Evolutionary conservation across 345 rosid genomes (phyloP).

Genomic region (Turritis glabra): DNA sequence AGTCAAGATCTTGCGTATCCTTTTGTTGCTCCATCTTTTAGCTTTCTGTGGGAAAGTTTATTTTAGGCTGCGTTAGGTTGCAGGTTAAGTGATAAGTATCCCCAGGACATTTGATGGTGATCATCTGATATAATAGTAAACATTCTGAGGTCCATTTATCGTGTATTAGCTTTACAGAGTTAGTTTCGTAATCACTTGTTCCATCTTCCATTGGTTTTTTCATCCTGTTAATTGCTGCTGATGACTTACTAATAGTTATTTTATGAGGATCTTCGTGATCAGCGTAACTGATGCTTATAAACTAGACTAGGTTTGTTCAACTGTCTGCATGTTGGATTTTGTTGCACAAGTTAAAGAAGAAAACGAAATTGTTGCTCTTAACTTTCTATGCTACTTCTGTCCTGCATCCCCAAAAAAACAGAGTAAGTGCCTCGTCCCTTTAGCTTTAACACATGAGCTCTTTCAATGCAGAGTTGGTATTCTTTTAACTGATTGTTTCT

Average conservation of each 20-base stretch:
- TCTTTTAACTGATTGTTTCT: conserved; percentile 1
- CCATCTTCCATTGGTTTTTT: not conserved
- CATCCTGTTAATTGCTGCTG: not conserved
- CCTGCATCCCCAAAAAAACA: conserved; percentile 27
- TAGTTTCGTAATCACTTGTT: not conserved
- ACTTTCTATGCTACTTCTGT: conserved; percentile 25
- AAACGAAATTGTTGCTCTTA: conserved; percentile 36
- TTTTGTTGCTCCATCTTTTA: conserved; percentile 29
- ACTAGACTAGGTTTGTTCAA: not conserved
- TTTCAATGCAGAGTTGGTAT: not conserved
- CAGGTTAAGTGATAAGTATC: not conserved
- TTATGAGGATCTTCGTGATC: not conserved
- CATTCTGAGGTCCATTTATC: not conserved
- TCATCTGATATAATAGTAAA: not conserved
- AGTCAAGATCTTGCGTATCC: conserved; percentile 75
- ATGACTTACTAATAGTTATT: not conserved
- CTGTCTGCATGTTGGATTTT: not conserved
- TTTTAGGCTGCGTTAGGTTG: not conserved
- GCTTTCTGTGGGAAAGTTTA: not conserved
- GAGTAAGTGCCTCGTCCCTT: conserved; percentile 43
- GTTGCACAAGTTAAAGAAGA: conserved; percentile 7
- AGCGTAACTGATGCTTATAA: not conserved
- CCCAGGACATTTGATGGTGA: not conserved
- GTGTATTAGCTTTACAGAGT: not conserved
- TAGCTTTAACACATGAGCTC: conserved; percentile 20